Evolutionary conservation across 2,329 filamentous ascomycete species (phyloP), one percentile per base, ranked within the genome.

Genomic region (Pseudogymnoascus sp.): DNA sequence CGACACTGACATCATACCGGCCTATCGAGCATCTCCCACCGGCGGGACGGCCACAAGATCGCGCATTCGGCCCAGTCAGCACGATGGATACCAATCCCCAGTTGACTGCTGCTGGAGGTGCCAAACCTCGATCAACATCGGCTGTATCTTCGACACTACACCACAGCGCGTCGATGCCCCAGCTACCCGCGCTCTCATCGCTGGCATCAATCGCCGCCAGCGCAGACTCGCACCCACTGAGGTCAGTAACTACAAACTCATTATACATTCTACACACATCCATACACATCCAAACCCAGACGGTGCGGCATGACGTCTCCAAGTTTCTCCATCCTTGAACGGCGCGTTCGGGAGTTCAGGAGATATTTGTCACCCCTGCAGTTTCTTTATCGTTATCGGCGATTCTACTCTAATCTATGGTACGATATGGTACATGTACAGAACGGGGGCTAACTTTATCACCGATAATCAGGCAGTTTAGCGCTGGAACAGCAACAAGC

Each of bases 171-270:
- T 73, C 68, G 63, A 68, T 72, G 56, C 73, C 68, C 64, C 80
- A 65, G 25, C 75, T 86, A 60, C 84, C 84, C 23, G 83, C 82
- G 23, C 74, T 88, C 61, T 84, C 84, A 61, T 79, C 84, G 40
- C 77, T 88, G 69, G 84, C 85, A 46, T 84, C 82, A 62, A 77
- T 85, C 68, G 82, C 72, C 37, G 72, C 72, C 9, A 63, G 82
- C 37, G 79, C 81, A 31, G 79, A 77, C 69, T 81, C 79, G 65
- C 81, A 77, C 73, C 72, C 73, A 66, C 72, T 79, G 69, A 81
- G 81, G 80, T 82, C 80, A 71, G 72, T 74, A 63, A 60, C 21
- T 21, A 63, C 63, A n/a, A 36, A 37, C 34, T 31, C 46, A 56
- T 59, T 36, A 37, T 42, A 34, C 49, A 28, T 34, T 34, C 49